Conservation (phyloP, 306 rosid genomes). For the Sophora flavescens region DNA sequence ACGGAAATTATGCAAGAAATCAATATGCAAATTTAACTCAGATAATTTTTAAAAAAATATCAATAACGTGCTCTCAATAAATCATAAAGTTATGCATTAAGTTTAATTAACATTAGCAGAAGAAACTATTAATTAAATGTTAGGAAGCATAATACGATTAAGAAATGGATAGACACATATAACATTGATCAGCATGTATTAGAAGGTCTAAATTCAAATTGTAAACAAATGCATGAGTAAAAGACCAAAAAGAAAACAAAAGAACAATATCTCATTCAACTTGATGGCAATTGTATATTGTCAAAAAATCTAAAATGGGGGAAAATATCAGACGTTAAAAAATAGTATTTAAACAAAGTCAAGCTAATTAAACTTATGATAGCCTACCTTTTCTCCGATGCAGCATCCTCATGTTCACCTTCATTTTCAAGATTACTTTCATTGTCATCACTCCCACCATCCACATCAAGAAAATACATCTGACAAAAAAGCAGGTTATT, state of each 20-base stretch:
- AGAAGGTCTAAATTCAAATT: slow-evolving; percentile 1
- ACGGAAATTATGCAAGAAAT: slow-evolving; percentile 5
- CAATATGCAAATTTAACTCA: background rate
- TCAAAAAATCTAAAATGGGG: background rate
- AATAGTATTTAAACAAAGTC: background rate
- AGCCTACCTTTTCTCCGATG: slow-evolving; percentile 65
- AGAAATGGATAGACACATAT: background rate
- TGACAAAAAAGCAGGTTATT: slow-evolving; percentile 41
- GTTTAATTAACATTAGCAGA: slow-evolving; percentile 12
- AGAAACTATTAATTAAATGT: background rate
- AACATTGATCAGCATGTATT: slow-evolving; percentile 30
- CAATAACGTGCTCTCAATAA: background rate
- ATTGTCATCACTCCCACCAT: slow-evolving; percentile 69
- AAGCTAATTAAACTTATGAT: slow-evolving; percentile 10
- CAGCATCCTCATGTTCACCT: slow-evolving; percentile 60
- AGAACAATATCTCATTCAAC: slow-evolving; percentile 4
- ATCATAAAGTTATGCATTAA: background rate
- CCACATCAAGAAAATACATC: slow-evolving; percentile 89
- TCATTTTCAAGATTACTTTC: slow-evolving; percentile 55
- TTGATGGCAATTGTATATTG: background rate
- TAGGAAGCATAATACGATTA: background rate
- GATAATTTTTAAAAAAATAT: background rate
- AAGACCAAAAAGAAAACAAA: background rate
- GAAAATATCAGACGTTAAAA: background rate
- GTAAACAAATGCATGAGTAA: background rate